Conservation (phyloP, 306 rosid species). For the Crotalaria pallida region DNA sequence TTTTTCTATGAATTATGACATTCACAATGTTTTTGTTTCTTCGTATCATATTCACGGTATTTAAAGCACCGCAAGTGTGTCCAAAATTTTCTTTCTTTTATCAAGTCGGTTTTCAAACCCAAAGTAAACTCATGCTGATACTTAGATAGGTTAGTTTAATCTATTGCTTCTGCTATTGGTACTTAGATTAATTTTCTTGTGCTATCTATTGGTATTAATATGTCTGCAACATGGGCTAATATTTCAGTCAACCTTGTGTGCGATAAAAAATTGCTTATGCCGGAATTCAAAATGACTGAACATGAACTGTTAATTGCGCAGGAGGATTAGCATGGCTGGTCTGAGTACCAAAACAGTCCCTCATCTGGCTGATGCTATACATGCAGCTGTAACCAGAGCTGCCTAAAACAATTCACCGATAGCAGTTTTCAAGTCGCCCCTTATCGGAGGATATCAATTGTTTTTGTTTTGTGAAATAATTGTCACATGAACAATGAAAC, state of each 20-base stretch:
- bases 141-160: background rate
- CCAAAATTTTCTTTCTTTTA: background rate
- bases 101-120: background rate
- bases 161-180: background rate
- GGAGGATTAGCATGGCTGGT: slow-evolving; percentile 99
- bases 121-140: background rate
- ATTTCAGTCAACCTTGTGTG: background rate
- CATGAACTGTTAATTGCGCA: slow-evolving; percentile 30
- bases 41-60: background rate
- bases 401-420: slow-evolving; percentile 15
- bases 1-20: background rate
- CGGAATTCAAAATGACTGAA: background rate
- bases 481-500: slow-evolving; percentile 4
- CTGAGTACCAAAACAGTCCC: slow-evolving; percentile 87
- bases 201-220: background rate
- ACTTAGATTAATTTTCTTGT: background rate
- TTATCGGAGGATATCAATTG: background rate
- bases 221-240: background rate
- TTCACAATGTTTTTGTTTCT: background rate
- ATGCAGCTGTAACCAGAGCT: slow-evolving; percentile 66
- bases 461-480: slow-evolving; percentile 37
- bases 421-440: background rate
- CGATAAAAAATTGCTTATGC: background rate
- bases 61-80: background rate
- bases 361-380: slow-evolving; percentile 85